Base-by-base conservation (phyloP, 2,329 filamentous ascomycete genomes). In the Pestalotiopsis fici region DNA sequence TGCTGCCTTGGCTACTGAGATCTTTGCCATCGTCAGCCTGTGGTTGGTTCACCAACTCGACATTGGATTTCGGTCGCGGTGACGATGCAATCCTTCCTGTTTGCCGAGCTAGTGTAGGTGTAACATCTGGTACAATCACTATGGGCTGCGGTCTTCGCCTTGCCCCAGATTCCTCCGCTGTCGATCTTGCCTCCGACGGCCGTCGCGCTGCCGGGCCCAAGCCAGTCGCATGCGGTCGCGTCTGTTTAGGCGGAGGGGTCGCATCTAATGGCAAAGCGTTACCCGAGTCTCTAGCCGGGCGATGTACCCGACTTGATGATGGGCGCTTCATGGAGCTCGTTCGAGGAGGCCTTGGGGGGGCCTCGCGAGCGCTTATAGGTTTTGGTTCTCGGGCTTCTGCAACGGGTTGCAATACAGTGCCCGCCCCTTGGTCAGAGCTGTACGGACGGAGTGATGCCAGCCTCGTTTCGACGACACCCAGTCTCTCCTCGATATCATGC, bases 381-480 rank as follows among this genome's bases (percentile, higher is more conserved):
- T 31, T 31, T 57, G 77, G 78, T 71, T 82, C 80, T 18, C 71
- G 72, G 50, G 74, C 74, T 68, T 82, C 80, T n/a, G 70, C 71
- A 5, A 81, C 76, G 1, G 81, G 76, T 12, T 78, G 78, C 23
- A 81, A 70, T 5, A 77, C 74, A 3, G 75, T 79, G 9, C 75
- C 31, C 65, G 54, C 71, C 67, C 18, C 68, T 72, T n/a, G n/a
- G 31, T 71, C 66, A 23, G 68, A 47, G 6, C 67, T 66, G 31
- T 56, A 37, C 31, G 28, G 70, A 54, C 67, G 72, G 64, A 66
- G 64, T 63, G 66, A 57, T 2, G 68, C 67, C 7, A 71, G 69
- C 35, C 67, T 70, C 27, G 69, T 56, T 39, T 72, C 69, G 9
- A 71, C 64, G 12, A 71, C 70, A 12, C 69, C 67, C 6, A 69